Evolutionary conservation across 2,329 filamentous ascomycete genomes (phyloP).

Genomic region (Fusarium metavorans): DNA sequence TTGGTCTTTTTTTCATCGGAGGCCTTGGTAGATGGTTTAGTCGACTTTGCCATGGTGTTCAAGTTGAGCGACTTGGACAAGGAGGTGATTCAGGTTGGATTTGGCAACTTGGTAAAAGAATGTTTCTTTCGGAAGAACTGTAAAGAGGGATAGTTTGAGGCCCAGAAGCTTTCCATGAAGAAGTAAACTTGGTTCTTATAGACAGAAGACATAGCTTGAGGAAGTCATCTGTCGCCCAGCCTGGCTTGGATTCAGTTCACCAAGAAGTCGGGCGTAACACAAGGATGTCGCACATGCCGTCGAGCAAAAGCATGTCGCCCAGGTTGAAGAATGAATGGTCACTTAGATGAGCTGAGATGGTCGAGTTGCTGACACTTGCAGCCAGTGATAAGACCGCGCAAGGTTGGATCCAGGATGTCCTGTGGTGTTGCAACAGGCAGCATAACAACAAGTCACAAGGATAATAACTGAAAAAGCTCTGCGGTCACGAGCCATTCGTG

Average conservation of each 20-base stretch:
- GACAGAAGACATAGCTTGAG: not conserved
- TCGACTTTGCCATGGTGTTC: not conserved
- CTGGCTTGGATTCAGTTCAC: conserved; percentile 9
- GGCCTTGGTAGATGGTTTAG: not conserved
- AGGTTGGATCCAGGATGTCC: conserved; percentile 21
- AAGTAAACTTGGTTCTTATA: conserved; percentile 26
- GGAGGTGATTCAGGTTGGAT: not conserved
- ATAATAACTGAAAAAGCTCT: conserved; percentile 1
- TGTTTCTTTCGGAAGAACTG: not conserved
- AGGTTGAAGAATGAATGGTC: conserved; percentile 19
- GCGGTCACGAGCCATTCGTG: not conserved
- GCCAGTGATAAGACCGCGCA: not conserved
- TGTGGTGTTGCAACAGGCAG: conserved; percentile 12
- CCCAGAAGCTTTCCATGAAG: not conserved
- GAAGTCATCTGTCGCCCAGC: conserved; percentile 16
- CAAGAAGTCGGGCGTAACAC: conserved; percentile 21
- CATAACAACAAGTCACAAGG: conserved; percentile 25
- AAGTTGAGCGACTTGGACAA: not conserved
- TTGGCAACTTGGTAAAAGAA: not conserved
- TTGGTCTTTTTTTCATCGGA: conserved; percentile 12
- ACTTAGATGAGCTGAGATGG: conserved; percentile 17
- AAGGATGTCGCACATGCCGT: conserved; percentile 26
- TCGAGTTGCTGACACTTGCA: conserved; percentile 20
- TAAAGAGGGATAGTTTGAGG: not conserved
- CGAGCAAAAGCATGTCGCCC: conserved; percentile 11